Percentiles rank a stretch among this genome's conserved stretches.
phyloP scores from a whole-genome alignment of 345 rosid species.

The Salix caprea region DNA sequence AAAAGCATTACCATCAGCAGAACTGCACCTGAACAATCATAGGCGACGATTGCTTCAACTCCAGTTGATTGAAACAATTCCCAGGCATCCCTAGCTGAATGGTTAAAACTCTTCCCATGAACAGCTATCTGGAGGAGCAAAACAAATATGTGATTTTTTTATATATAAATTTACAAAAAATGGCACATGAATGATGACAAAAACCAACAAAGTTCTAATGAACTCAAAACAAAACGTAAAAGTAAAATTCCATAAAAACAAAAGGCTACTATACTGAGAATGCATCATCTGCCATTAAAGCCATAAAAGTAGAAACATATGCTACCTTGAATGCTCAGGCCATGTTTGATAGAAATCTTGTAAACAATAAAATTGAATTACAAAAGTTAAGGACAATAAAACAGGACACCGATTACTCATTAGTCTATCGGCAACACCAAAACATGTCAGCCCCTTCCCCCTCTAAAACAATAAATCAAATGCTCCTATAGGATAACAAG shows the following conservation, averaged over 20 bases:
- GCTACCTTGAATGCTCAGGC: neutral
- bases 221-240: neutral
- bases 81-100: constrained; percentile 97
- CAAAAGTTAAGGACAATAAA: too few relatives aligned
- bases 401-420: neutral
- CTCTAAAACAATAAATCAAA: neutral
- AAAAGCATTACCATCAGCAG: constrained; percentile 79
- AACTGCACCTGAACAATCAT: constrained; percentile 95
- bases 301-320: neutral
- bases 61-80: constrained; percentile 96
- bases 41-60: constrained; percentile 92
- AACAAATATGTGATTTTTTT: neutral
- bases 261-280: neutral
- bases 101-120: constrained; percentile 87
- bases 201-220: neutral
- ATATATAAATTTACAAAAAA: neutral
- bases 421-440: neutral
- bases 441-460: neutral
- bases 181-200: neutral
- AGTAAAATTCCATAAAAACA: neutral
- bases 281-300: neutral
- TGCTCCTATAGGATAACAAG: neutral
- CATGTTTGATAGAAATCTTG: neutral
- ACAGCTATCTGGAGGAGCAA: constrained; percentile 66
- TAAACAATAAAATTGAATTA: neutral